Base-by-base conservation (phyloP, 805 yeast genomes). In the Debaryomyces castellii region DNA sequence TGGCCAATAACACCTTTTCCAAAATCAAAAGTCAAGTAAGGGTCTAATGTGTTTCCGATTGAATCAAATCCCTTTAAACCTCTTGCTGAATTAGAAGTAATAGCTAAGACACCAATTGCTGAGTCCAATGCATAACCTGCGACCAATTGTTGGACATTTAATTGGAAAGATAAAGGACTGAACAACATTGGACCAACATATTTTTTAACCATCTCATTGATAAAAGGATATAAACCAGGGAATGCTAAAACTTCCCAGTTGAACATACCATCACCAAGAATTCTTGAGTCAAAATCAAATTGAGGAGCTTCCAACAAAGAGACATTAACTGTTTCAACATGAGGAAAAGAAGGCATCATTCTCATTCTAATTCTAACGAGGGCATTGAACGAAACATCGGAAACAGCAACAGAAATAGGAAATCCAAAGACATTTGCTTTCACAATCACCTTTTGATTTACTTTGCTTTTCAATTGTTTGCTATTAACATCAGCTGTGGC, bases 311-410 rank as follows among this genome's bases (percentile, higher is more conserved):
- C 92, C 67, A 90, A 72, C 53, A 95, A 70, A 14, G 96, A 84
- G 24, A 94, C 80, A 59, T 87, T 91, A 18, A 90, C 83, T 1
- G 97, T 91, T 64, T 94, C 95, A 49, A 94, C 75, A 68, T 94
- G 98, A 3, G 99, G 99, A 67, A 87, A 90, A 8, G 88, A 76
- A 3, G 89, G 66, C 86, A 89, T 92, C 84, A 94, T 83, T 74
- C 90, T 87, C 62, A 95, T 66, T 59, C 97, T 77, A 43, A 94
- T 81, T 65, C 98, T 80, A 39, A 85, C 78, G 49, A 80, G 73
- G 10, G 87, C 89, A 48, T 73, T 77, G 63, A 92, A 87, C 0
- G 97, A 78, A 63, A 89, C 80, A 54, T 88, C 85, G 40, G 90
- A 85, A 12, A 94, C 86, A 25, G 83, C 73, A 25, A 94, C 80